Evolutionary conservation across 768 basidiomycete genomes (phyloP).

Genomic region (Suillus decipiens): DNA sequence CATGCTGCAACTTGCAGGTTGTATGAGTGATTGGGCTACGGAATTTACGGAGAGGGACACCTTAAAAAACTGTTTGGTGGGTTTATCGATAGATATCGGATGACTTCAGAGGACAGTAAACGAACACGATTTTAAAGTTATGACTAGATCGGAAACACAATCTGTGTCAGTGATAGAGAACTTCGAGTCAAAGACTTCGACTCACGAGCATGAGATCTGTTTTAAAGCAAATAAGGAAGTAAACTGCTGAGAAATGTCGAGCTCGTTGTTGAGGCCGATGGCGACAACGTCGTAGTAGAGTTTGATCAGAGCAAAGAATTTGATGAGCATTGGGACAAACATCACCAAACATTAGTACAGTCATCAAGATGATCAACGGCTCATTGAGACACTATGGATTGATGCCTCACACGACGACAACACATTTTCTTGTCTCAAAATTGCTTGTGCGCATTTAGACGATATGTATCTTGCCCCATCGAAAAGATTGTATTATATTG

Average conservation of each 20-base stretch:
- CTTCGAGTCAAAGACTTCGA: too few species aligned
- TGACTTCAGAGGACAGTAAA: background rate
- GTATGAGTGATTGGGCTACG: conserved; percentile 18
- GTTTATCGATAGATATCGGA: background rate
- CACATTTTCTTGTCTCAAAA: too few species aligned
- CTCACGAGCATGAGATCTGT: background rate
- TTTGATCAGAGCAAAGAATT: background rate
- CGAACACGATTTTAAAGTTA: background rate
- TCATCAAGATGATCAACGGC: too few species aligned
- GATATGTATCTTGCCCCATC: too few species aligned
- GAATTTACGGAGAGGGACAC: conserved; percentile 20
- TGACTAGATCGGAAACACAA: background rate
- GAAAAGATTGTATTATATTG: too few species aligned
- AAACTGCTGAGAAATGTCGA: background rate
- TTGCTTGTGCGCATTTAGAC: too few species aligned
- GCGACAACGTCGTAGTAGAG: background rate
- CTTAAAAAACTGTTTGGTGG: background rate
- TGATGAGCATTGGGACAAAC: background rate
- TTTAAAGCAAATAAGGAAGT: background rate
- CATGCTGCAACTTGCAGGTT: conserved; percentile 10
- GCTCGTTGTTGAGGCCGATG: background rate
- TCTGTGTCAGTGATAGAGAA: background rate
- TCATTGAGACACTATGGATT: too few species aligned
- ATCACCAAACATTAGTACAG: background rate
- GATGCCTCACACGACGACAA: too few species aligned